Conservation (phyloP, 192 early-diverging fungal genomes). For the Haplosporangium gracile region DNA sequence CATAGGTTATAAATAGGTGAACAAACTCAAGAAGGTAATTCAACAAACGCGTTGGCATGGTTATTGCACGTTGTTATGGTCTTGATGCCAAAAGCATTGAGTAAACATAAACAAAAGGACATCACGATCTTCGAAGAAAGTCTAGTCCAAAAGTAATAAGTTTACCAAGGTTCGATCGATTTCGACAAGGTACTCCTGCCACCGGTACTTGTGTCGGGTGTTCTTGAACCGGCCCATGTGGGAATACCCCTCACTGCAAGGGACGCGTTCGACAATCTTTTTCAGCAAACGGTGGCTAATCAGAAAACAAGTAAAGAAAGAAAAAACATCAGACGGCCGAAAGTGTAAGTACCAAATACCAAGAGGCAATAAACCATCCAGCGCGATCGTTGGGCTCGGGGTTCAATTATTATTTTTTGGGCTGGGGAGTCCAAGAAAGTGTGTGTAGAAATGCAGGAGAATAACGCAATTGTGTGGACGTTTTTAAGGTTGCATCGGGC, state of each 20-base stretch:
- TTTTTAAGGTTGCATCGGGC: not conserved
- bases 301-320: not conserved
- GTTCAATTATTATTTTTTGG: not conserved
- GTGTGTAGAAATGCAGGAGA: not conserved
- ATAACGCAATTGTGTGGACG: not conserved
- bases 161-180: slow-evolving; percentile 45
- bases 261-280: slow-evolving; percentile 44
- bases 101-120: not conserved
- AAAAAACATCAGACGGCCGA: not conserved
- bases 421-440: not conserved
- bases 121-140: not conserved
- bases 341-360: not conserved
- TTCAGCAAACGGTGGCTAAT: slow-evolving; percentile 38
- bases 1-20: not conserved
- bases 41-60: not conserved
- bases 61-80: not conserved
- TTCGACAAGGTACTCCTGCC: slow-evolving; percentile 40
- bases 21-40: not conserved
- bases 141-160: not conserved
- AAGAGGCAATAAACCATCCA: not conserved
- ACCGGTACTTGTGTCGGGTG: slow-evolving; percentile 39
- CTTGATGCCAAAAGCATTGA: not conserved
- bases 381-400: not conserved
- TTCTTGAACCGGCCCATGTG: slow-evolving; percentile 53
- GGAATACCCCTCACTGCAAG: slow-evolving; percentile 33